Percentiles rank a stretch among this genome's conserved stretches.
Conservation (phyloP, 108 stramenopile genomes). For the Skeletonema costatum region DNA sequence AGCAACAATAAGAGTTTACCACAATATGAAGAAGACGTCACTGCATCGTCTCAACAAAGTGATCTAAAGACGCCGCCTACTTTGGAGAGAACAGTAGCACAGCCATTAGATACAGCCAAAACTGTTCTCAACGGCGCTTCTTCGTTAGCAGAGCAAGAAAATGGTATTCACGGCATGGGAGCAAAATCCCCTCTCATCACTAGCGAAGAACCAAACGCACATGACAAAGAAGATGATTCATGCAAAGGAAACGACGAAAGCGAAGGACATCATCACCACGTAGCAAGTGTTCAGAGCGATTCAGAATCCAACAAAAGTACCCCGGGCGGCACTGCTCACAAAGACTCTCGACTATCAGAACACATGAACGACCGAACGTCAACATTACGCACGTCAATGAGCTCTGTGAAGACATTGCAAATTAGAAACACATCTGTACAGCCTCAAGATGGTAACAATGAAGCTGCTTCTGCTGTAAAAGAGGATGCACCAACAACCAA, state of each 20-base stretch:
- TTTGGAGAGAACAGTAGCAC: not conserved
- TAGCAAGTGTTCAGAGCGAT: not conserved
- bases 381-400: not conserved
- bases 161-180: not conserved
- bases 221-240: not conserved
- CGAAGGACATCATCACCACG: too few relatives aligned
- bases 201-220: not conserved
- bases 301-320: not conserved
- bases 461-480: not conserved
- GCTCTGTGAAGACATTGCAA: not conserved
- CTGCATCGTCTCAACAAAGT: not conserved
- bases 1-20: not conserved
- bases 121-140: not conserved
- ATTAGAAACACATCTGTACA: not conserved
- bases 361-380: not conserved
- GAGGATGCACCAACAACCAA: not conserved
- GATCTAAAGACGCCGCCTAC: not conserved
- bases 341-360: not conserved
- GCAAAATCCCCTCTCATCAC: not conserved
- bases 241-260: not conserved
- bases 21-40: not conserved
- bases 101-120: not conserved
- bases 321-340: not conserved
- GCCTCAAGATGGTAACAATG: not conserved
- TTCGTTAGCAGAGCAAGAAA: not conserved